Conservation (phyloP, 495 filamentous ascomycete genomes). For the Daldinia vernicosa region DNA sequence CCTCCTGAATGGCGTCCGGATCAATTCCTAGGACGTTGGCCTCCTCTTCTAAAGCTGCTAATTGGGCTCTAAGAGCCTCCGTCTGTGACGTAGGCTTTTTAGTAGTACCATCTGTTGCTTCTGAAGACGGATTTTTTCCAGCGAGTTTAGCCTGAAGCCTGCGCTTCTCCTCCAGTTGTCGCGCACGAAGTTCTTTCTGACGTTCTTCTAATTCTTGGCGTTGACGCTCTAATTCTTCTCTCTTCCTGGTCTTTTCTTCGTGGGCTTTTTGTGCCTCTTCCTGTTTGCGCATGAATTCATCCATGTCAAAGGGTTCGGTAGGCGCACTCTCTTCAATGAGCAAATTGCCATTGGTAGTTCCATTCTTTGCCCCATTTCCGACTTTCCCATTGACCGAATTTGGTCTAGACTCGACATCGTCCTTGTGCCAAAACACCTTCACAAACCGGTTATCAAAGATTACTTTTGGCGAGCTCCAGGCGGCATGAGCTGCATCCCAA, state of each 20-base stretch:
- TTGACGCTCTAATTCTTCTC: slow-evolving; percentile 76
- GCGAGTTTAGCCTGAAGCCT: slow-evolving; percentile 63
- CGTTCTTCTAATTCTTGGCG: slow-evolving; percentile 77
- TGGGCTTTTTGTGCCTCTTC: slow-evolving; percentile 79
- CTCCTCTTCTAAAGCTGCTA: slow-evolving; percentile 86
- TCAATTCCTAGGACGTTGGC: slow-evolving; percentile 83
- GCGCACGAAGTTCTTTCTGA: slow-evolving; percentile 76
- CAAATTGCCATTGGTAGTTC: slow-evolving; percentile 17
- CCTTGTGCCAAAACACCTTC: slow-evolving; percentile 94
- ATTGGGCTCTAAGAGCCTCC: slow-evolving; percentile 74
- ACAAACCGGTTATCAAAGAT: slow-evolving; percentile 98
- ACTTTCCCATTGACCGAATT: slow-evolving; percentile 31
- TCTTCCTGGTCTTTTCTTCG: slow-evolving; percentile 79
- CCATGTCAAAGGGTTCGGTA: slow-evolving; percentile 72
- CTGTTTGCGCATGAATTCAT: slow-evolving; percentile 79
- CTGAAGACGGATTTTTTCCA: slow-evolving; percentile 60
- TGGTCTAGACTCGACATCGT: slow-evolving; percentile 54
- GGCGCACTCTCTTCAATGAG: slow-evolving; percentile 37
- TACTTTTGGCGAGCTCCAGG: slow-evolving; percentile 90
- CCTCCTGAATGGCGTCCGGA: slow-evolving; percentile 56
- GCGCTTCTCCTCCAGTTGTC: slow-evolving; percentile 77
- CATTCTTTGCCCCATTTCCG: slow-evolving; percentile 39
- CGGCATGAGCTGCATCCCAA: slow-evolving; percentile 77
- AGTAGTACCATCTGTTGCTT: slow-evolving; percentile 17
- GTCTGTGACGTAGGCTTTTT: slow-evolving; percentile 51